These are phyloP conservation scores for Xylaria hypoxylon DNA, from an alignment of 2,329 filamentous ascomycete species.

Conservation along the genomic window DNA sequence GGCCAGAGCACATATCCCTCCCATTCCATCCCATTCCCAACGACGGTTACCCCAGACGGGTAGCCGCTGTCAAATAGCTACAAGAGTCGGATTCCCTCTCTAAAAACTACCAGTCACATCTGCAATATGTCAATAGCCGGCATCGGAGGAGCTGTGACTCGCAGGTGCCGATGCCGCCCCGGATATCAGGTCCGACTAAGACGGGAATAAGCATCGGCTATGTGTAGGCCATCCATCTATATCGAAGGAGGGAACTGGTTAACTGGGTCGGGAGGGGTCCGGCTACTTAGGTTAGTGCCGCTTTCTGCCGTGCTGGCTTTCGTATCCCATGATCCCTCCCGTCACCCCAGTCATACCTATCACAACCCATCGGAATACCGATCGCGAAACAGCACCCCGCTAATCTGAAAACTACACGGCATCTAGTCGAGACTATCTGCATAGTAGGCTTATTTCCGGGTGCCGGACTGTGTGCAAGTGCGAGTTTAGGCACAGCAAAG, in stretches of 20 bases:
- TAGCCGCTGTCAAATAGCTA: neutral
- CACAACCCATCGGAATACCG: slow-evolving; percentile 16
- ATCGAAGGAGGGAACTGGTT: neutral
- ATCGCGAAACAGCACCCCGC: slow-evolving; percentile 10
- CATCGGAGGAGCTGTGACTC: slow-evolving; percentile 42
- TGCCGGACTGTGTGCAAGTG: too few relatives aligned
- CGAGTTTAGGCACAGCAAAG: neutral
- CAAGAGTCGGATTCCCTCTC: neutral
- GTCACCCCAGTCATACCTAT: slow-evolving; percentile 1
- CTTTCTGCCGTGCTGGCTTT: slow-evolving; percentile 12
- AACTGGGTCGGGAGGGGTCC: slow-evolving; percentile 22
- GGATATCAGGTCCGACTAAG: slow-evolving; percentile 27
- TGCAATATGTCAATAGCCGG: slow-evolving; percentile 38
- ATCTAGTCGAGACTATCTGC: neutral
- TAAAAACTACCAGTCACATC: slow-evolving; percentile 8
- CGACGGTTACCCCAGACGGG: neutral
- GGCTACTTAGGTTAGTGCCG: slow-evolving; percentile 6
- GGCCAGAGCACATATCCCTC: neutral
- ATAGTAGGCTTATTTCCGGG: neutral
- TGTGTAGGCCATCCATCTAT: slow-evolving; percentile 12
- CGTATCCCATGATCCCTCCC: neutral
- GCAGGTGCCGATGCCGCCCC: slow-evolving; percentile 42
- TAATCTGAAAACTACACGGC: slow-evolving; percentile 1
- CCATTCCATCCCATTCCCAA: neutral
- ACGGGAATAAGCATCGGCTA: slow-evolving; percentile 40